Evolutionary conservation across 768 basidiomycete genomes (phyloP).

Genomic region (Pulveroboletus ravenelii): DNA sequence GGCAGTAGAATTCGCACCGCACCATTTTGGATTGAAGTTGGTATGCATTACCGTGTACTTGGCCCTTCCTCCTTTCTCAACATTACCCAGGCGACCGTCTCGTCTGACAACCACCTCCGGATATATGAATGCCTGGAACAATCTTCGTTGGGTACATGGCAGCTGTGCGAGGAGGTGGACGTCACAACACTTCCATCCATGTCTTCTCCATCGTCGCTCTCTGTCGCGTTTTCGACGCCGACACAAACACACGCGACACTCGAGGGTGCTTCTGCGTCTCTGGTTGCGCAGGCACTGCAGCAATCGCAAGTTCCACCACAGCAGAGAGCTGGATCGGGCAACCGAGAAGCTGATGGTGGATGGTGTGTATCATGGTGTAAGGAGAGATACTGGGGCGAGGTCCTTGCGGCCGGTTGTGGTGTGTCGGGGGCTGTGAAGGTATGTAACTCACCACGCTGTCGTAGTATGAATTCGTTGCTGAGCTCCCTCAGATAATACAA

Average conservation of each 20-base stretch:
- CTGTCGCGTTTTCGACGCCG: slow-evolving; percentile 62
- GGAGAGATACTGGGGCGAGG: slow-evolving; percentile 91
- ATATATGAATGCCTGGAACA: slow-evolving; percentile 89
- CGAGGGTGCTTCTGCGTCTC: slow-evolving; percentile 52
- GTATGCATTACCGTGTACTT: slow-evolving; percentile 39
- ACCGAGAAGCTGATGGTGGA: slow-evolving; percentile 82
- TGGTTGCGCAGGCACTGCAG: slow-evolving; percentile 62
- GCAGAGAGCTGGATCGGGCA: slow-evolving; percentile 45
- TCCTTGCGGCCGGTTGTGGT: slow-evolving; percentile 76
- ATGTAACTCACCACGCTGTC: slow-evolving; percentile 7
- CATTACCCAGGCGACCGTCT: slow-evolving; percentile 66
- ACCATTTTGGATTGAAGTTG: slow-evolving; percentile 83
- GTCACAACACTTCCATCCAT: slow-evolving; percentile 48
- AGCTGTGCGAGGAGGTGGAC: slow-evolving; percentile 73
- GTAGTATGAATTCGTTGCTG: not conserved
- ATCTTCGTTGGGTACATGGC: slow-evolving; percentile 66
- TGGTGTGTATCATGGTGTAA: slow-evolving; percentile 97
- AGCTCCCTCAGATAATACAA: slow-evolving; percentile 59
- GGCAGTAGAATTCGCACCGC: slow-evolving; percentile 81
- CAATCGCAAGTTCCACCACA: slow-evolving; percentile 39
- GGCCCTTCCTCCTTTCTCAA: not conserved
- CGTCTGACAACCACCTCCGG: slow-evolving; percentile 82
- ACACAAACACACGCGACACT: slow-evolving; percentile 57
- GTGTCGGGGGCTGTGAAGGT: slow-evolving; percentile 75
- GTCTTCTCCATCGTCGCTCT: slow-evolving; percentile 43